Conservation (phyloP, 768 basidiomycete genomes). For the Lactarius tabidus region DNA sequence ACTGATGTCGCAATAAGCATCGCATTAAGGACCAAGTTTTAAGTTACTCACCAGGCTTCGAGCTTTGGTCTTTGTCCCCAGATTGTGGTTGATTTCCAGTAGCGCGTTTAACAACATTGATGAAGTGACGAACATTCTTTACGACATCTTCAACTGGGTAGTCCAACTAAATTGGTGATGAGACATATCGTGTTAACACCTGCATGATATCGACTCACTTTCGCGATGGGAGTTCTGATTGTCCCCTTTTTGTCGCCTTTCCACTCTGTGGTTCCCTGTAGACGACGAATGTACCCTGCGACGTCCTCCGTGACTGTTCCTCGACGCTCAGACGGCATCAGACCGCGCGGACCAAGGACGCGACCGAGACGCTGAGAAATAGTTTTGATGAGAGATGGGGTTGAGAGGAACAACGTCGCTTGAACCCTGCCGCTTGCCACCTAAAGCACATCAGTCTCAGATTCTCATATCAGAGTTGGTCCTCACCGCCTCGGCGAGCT, state of each 20-base stretch:
- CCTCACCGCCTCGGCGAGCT: conserved; percentile 80
- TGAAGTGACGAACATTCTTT: conserved; percentile 73
- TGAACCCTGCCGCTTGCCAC: conserved; percentile 68
- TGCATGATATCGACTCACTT: conserved; percentile 42
- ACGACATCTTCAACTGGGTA: conserved; percentile 74
- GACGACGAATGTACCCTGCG: conserved; percentile 69
- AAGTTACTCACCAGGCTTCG: conserved; percentile 41
- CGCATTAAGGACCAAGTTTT: not conserved
- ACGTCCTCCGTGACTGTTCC: conserved; percentile 94
- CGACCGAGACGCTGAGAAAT: conserved; percentile 80
- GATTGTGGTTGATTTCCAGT: conserved; percentile 64
- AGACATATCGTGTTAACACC: not conserved
- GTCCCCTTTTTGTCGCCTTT: conserved; percentile 84
- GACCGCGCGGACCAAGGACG: conserved; percentile 78
- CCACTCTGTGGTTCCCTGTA: conserved; percentile 88
- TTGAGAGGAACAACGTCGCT: conserved; percentile 83
- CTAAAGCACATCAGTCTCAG: conserved; percentile 36
- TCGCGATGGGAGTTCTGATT: conserved; percentile 77
- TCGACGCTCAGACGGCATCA: conserved; percentile 93
- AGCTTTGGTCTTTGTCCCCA: conserved; percentile 38
- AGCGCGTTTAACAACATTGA: conserved; percentile 66
- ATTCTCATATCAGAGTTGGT: conserved; percentile 26
- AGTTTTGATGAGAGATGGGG: conserved; percentile 68
- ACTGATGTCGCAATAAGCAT: conserved; percentile 37
- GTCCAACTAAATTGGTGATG: conserved; percentile 47